These are phyloP conservation scores for Malassezia vespertilionis DNA, from an alignment of 1,284 basidiomycete species.

Conservation along the genomic window DNA sequence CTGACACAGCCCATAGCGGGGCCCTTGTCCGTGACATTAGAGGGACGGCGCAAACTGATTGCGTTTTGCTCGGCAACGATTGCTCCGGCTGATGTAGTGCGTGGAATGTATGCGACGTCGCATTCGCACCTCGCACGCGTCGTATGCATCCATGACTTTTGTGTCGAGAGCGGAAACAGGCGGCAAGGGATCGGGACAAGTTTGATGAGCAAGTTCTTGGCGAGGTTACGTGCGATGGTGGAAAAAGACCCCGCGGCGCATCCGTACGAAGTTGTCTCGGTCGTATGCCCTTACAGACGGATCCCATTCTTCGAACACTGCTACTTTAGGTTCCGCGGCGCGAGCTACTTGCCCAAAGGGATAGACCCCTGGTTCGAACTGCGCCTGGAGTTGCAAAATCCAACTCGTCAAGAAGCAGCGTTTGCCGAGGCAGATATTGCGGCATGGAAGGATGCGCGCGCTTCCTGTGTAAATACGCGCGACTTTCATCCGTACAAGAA, in stretches of 20 bases:
- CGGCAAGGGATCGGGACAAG: constrained; percentile 27
- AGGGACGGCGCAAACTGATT: constrained; percentile 28
- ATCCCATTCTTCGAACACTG: constrained; percentile 32
- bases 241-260: constrained; percentile 23
- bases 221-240: no score
- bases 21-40: constrained; percentile 25
- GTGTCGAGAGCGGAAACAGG: constrained; percentile 29
- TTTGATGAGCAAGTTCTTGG: constrained; percentile 33
- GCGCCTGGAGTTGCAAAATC: no score
- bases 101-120: constrained; percentile 33
- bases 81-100: constrained; percentile 30
- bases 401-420: no score
- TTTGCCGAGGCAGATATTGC: no score
- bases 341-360: constrained; percentile 36
- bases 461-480: no score
- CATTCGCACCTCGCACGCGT: constrained; percentile 30
- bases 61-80: constrained; percentile 37
- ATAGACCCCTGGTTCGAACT: constrained; percentile 38
- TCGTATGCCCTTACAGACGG: constrained; percentile 35
- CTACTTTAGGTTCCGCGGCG: constrained; percentile 31
- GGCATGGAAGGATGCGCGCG: no score
- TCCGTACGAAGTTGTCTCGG: constrained; percentile 36
- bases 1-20: constrained; percentile 35
- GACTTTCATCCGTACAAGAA: no score
- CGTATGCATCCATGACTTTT: constrained; percentile 41